Conservation (phyloP, 768 basidiomycete species). For the Suillus bovinus region DNA sequence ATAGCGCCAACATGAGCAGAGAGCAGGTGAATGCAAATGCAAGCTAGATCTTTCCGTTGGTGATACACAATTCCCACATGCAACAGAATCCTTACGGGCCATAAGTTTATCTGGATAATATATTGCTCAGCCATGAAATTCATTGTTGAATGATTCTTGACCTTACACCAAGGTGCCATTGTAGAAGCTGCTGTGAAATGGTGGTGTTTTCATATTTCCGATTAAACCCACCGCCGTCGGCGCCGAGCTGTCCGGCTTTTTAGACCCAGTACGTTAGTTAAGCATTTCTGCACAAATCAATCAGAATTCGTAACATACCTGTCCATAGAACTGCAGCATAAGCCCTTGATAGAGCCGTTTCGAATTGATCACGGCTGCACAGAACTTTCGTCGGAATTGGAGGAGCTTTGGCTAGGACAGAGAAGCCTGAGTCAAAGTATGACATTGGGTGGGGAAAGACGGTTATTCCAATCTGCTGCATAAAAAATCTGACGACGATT, state of each 20-base stretch:
- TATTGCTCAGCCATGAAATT: not conserved
- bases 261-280: not conserved
- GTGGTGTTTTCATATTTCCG: not conserved
- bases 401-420: not conserved
- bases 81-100: conserved; percentile 13
- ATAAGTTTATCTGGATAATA: conserved; percentile 13
- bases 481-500: not conserved
- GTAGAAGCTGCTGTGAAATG: conserved; percentile 11
- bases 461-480: not conserved
- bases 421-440: not conserved
- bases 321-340: conserved; percentile 15
- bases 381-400: not conserved
- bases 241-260: conserved; percentile 15
- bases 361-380: not conserved
- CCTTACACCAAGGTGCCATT: conserved; percentile 19
- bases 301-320: conserved; percentile 5
- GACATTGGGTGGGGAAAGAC: not conserved
- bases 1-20: conserved; percentile 6
- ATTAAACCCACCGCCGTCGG: conserved; percentile 13
- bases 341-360: conserved; percentile 6
- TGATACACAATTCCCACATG: not conserved
- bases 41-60: conserved; percentile 6
- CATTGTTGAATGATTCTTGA: not conserved
- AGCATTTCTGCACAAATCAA: not conserved
- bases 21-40: conserved; percentile 10